Evolutionary conservation across 2,329 filamentous ascomycete species (phyloP).

Genomic region (Cordyceps farinosa): DNA sequence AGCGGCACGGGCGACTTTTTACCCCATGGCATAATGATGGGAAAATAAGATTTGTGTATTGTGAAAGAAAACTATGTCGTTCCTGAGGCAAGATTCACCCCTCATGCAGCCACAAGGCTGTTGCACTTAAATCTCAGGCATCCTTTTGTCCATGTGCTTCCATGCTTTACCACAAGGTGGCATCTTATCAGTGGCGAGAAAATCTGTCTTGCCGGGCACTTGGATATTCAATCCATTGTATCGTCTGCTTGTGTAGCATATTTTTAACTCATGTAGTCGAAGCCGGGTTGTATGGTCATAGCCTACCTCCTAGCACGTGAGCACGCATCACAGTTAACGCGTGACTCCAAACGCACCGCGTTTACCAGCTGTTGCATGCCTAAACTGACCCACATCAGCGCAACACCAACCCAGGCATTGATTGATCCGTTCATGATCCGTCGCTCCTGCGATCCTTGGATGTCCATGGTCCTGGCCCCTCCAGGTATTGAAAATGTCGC

Average conservation of each 20-base stretch:
- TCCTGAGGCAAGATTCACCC: neutral
- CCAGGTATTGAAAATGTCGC: constrained; percentile 54
- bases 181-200: neutral
- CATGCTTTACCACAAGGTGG: neutral
- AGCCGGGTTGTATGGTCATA: no score
- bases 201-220: neutral
- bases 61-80: neutral
- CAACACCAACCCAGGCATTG: neutral
- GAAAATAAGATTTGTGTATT: neutral
- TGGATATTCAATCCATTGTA: neutral
- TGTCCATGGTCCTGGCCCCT: neutral
- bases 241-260: no score
- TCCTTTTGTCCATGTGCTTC: neutral
- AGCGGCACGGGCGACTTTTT: neutral
- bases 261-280: no score
- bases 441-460: neutral
- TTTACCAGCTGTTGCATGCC: constrained; percentile 5
- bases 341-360: constrained; percentile 15
- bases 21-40: neutral
- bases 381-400: constrained; percentile 1
- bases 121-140: neutral
- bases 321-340: constrained; percentile 23
- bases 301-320: constrained; percentile 20
- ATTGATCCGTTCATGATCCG: constrained; percentile 1
- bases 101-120: neutral